Evolutionary conservation across 148 eudicot genomes (phyloP).

Genomic region (Fagopyrum esculentum): DNA sequence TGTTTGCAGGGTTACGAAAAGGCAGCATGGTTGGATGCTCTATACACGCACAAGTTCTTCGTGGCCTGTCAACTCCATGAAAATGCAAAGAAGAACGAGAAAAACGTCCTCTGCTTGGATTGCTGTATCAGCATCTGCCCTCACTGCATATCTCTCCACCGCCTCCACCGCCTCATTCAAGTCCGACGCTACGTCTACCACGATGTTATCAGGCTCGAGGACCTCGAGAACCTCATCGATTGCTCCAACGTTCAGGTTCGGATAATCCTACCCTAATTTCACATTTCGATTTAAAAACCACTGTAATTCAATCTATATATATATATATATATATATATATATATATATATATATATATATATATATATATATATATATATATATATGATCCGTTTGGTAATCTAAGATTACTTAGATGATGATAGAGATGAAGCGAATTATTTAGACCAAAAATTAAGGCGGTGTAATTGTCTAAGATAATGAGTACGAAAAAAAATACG

Average conservation of each 20-base stretch:
- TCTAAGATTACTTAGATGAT: too few relatives aligned
- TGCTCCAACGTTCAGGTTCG: constrained; percentile 88
- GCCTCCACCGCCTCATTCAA: constrained; percentile 78
- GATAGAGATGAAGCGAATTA: too few relatives aligned
- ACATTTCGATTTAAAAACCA: background rate
- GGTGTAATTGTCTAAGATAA: too few relatives aligned
- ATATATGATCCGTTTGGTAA: background rate
- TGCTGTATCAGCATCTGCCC: constrained; percentile 92
- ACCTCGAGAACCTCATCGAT: constrained; percentile 77
- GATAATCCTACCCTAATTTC: too few relatives aligned
- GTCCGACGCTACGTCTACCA: constrained; percentile 89
- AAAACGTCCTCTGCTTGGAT: constrained; percentile 84
- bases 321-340: too few relatives aligned
- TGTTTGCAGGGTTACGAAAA: constrained; percentile 47
- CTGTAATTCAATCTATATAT: too few relatives aligned
- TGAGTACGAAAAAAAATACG: too few relatives aligned
- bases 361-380: too few relatives aligned
- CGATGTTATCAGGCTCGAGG: constrained; percentile 85
- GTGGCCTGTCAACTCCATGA: constrained; percentile 63
- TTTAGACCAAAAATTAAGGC: too few relatives aligned
- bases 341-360: too few relatives aligned
- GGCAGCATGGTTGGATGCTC: constrained; percentile 95
- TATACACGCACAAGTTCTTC: constrained; percentile 66
- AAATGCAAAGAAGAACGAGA: constrained; percentile 85
- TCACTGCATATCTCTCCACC: constrained; percentile 73